Evolutionary conservation across 768 basidiomycete genomes (phyloP).

Genomic region (Agrocybe praecox): DNA sequence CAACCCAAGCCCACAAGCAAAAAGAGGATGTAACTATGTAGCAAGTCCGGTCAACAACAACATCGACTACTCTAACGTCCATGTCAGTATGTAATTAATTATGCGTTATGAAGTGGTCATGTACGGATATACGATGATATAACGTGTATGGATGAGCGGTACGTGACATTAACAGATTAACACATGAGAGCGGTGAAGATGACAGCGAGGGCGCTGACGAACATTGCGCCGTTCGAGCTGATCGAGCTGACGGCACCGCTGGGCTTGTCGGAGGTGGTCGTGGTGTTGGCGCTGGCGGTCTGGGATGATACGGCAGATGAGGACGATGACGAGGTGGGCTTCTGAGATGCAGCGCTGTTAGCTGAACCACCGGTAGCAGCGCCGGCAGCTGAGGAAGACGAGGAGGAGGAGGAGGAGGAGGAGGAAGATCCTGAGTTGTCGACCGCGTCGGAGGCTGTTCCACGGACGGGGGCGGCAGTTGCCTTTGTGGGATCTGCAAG

Average conservation of each 20-base stretch:
- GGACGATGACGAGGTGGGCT: not conserved
- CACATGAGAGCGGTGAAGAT: conserved; percentile 2
- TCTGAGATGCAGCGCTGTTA: not conserved
- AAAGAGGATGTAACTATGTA: not conserved
- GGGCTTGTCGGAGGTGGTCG: conserved; percentile 4
- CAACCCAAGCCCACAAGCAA: not conserved
- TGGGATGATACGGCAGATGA: not conserved
- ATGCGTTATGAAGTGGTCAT: not conserved
- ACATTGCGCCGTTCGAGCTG: conserved; percentile 1
- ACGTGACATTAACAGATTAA: not conserved
- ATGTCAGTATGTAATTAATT: not conserved
- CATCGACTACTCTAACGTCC: not conserved
- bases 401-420: not conserved
- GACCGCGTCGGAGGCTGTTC: not conserved
- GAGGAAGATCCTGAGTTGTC: not conserved
- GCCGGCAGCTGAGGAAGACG: no score
- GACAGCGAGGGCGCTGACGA: conserved; percentile 2
- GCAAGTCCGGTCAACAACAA: not conserved
- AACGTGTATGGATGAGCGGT: not conserved
- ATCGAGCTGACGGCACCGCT: conserved; percentile 1
- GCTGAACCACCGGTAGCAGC: not conserved
- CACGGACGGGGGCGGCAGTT: conserved; percentile 34
- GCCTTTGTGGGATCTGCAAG: conserved; percentile 51
- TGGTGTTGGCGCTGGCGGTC: not conserved
- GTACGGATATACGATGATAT: not conserved